Percentiles rank a stretch among this genome's conserved stretches.
Conservation (phyloP, 306 rosid species). For the Gastrolobium villosum region DNA sequence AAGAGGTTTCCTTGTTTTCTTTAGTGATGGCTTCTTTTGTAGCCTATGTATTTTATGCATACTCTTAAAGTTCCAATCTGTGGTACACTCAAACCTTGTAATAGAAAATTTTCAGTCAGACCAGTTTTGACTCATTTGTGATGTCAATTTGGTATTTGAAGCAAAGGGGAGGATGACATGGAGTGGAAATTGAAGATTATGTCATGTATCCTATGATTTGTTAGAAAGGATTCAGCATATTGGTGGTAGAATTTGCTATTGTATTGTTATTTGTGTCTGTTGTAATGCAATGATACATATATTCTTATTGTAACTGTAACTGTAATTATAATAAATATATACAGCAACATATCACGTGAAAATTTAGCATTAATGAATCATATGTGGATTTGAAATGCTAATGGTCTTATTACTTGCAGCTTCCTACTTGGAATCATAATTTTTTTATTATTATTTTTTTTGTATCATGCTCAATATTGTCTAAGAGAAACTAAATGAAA, state of each 20-base stretch:
- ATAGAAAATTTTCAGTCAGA: constrained; percentile 34
- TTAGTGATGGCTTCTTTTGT: constrained; percentile 55
- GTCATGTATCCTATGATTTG: constrained; percentile 32
- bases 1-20: constrained; percentile 52
- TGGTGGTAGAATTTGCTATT: constrained; percentile 49
- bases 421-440: constrained; percentile 12
- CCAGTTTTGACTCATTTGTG: constrained; percentile 46
- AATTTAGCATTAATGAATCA: constrained; percentile 26
- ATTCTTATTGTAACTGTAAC: constrained; percentile 28
- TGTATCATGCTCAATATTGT: constrained; percentile 23
- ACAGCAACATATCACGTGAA: constrained; percentile 38
- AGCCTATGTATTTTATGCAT: constrained; percentile 50
- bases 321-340: constrained; percentile 45
- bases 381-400: constrained; percentile 44
- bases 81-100: constrained; percentile 31
- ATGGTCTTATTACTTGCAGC: constrained; percentile 24
- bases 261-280: constrained; percentile 36
- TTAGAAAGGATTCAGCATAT: constrained; percentile 25
- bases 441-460: neutral
- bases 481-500: constrained; percentile 2
- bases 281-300: constrained; percentile 43
- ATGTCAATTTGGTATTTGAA: constrained; percentile 39
- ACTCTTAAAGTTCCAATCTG: constrained; percentile 40
- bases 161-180: constrained; percentile 40
- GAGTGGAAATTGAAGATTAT: constrained; percentile 28